Percentiles rank a stretch among this genome's conserved stretches.
phyloP scores from a whole-genome alignment of 768 basidiomycete genomes.

The Mycena leptocephala region DNA sequence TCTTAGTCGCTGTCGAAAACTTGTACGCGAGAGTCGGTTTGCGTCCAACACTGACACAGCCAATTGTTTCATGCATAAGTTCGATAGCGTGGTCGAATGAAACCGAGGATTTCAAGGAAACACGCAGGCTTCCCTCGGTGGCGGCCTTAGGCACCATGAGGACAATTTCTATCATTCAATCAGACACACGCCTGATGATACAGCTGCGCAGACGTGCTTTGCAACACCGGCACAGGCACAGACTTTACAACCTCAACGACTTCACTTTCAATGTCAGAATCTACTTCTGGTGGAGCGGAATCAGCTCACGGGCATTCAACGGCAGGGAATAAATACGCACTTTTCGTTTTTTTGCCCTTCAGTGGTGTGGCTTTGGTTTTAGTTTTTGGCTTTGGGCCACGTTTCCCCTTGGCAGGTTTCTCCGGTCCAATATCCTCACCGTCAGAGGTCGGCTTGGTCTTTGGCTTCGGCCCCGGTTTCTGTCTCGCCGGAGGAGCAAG shows the following conservation, averaged over 20 bases:
- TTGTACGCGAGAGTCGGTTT: too few relatives aligned
- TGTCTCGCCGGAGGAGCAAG: slow-evolving; percentile 2
- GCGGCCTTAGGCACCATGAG: too few relatives aligned
- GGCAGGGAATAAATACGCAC: not conserved
- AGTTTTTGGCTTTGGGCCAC: not conserved
- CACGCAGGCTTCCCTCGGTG: too few relatives aligned
- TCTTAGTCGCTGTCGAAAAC: not conserved
- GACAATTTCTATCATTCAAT: slow-evolving; percentile 1
- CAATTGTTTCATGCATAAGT: slow-evolving; percentile 1
- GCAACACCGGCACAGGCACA: not conserved
- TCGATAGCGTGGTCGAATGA: slow-evolving; percentile 21
- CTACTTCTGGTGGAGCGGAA: not conserved
- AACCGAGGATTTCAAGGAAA: not conserved
- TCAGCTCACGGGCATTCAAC: not conserved
- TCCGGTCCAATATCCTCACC: not conserved
- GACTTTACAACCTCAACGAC: not conserved
- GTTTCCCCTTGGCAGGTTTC: slow-evolving; percentile 5
- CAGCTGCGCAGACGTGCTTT: not conserved
- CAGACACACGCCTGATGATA: not conserved
- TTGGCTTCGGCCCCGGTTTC: slow-evolving; percentile 12
- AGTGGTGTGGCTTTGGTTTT: not conserved
- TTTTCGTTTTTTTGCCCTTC: slow-evolving; percentile 4
- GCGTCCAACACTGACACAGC: not conserved
- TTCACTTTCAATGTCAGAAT: not conserved
- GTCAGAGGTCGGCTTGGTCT: slow-evolving; percentile 2